Evolutionary conservation across 2,329 filamentous ascomycete genomes (phyloP), one percentile per base, ranked within the genome.

Genomic region (Massarina eburnea): DNA sequence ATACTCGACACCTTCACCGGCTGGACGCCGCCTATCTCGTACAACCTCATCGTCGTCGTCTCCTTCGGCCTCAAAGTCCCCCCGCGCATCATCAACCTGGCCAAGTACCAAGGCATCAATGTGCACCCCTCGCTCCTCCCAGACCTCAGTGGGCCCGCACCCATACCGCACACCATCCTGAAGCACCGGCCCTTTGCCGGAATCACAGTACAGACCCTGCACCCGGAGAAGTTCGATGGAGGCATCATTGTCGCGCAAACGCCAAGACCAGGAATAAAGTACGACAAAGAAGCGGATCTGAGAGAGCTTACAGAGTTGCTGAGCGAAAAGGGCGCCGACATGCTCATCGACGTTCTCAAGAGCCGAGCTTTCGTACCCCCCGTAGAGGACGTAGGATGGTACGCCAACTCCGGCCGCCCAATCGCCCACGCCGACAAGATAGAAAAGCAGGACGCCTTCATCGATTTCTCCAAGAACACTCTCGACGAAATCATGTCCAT

Each of bases 21-120:
- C 29, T 97, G 91, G 91, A 76, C 81, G 1, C 65, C 65, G 1
- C 60, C 64, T 1, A 27, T 36, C n/a, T 38, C 57, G 12, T 51
- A 59, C 45, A 91, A 96, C 67, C 76, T 99, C 47, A 80, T 99
- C 56, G 77, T 97, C 36, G 91, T 91, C 38, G 94, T 97, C 4
- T 97, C 94, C 0, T 99, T 97, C 71, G 94, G 94, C 3, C 80
- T 96, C 7, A 86, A 96, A 50, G 85, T 99, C 1, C 94, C 94
- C 1, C 78, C 80, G 1, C 80, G 89, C 4, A 82, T 97, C 14
- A 76, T 99, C 18, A 74, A 74, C 18, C 73, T 73, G 1, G 82
- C 88, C 19, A 82, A 80, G 58, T 96, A 95, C 71, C 91, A 91
- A 34, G 94, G 94, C 0, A 73, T 99, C 3, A 99, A 99, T 69